Evolutionary conservation across 306 rosid genomes (phyloP).

Genomic region (Rosa multiflora): DNA sequence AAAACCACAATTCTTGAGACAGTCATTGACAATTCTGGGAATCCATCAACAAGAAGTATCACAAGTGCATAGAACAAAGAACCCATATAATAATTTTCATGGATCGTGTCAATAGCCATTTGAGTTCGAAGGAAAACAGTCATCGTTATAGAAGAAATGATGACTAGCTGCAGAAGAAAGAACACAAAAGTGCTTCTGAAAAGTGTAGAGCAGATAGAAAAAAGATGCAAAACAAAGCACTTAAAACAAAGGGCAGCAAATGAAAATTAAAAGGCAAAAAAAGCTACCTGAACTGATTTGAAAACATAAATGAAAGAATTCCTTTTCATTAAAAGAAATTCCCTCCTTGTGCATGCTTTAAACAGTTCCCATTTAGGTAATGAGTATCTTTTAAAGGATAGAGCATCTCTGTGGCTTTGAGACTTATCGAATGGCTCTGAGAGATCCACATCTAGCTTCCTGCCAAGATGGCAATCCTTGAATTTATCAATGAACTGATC

Average conservation of each 20-base stretch:
- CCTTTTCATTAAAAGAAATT: slow-evolving; percentile 71
- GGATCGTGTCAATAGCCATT: slow-evolving; percentile 38
- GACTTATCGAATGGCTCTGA: slow-evolving; percentile 58
- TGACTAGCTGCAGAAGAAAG: slow-evolving; percentile 48
- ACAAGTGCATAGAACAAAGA: slow-evolving; percentile 62
- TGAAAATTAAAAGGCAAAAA: not conserved
- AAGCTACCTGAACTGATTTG: slow-evolving; percentile 64
- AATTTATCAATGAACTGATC: slow-evolving; percentile 55
- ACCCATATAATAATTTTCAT: slow-evolving; percentile 67
- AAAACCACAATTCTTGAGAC: slow-evolving; percentile 48
- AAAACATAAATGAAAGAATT: slow-evolving; percentile 69
- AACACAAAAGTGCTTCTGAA: not conserved
- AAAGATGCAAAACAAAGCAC: not conserved
- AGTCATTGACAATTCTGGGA: slow-evolving; percentile 73
- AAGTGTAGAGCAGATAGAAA: not conserved
- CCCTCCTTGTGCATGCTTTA: slow-evolving; percentile 68
- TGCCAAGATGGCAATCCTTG: slow-evolving; percentile 52
- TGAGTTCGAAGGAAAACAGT: slow-evolving; percentile 68
- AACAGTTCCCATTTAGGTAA: slow-evolving; percentile 62
- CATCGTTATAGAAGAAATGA: slow-evolving; percentile 71
- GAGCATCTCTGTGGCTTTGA: slow-evolving; percentile 44
- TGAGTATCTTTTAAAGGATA: slow-evolving; percentile 57
- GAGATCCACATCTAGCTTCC: slow-evolving; percentile 52
- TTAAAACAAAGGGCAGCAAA: not conserved
- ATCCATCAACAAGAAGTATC: slow-evolving; percentile 72